Evolutionary conservation across 192 early-diverging fungal species (phyloP).

Genomic region (Paraglomus occultum): DNA sequence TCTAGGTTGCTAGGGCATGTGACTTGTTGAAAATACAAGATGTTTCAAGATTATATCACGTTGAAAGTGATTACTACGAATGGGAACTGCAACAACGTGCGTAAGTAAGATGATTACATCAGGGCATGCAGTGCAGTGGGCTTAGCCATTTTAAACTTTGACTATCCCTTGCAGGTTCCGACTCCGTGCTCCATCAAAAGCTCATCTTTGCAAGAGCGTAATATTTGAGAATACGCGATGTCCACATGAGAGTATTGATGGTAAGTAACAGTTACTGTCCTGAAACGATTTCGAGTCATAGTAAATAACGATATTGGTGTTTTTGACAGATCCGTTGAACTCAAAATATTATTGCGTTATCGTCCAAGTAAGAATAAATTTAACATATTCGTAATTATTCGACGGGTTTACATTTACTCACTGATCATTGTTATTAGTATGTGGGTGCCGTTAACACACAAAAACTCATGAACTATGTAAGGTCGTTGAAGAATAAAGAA

Average conservation of each 20-base stretch:
- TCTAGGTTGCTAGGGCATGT: conserved; percentile 22
- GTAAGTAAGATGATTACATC: conserved; percentile 40
- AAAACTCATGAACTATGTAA: conserved; percentile 63
- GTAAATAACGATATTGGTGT: too few relatives aligned
- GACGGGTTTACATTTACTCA: not conserved
- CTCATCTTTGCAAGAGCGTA: conserved; percentile 87
- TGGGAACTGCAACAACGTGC: conserved; percentile 76
- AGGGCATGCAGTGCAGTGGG: not conserved
- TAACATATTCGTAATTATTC: not conserved
- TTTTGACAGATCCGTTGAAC: conserved; percentile 45
- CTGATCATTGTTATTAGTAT: conserved; percentile 42
- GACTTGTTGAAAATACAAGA: not conserved
- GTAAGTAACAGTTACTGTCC: conserved; percentile 27
- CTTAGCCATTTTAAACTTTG: not conserved
- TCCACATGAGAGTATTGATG: conserved; percentile 46
- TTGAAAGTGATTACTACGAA: conserved; percentile 73
- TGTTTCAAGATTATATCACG: conserved; percentile 58
- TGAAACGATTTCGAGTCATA: not conserved
- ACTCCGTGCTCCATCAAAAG: conserved; percentile 64
- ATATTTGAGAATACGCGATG: conserved; percentile 88
- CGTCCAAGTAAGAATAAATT: conserved; percentile 50
- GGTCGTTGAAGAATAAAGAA: conserved; percentile 45
- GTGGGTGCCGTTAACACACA: conserved; percentile 56
- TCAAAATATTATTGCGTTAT: conserved; percentile 67
- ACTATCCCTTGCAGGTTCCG: conserved; percentile 43